Base-by-base conservation (phyloP, 164 flowering plant species). In the Litsea cubeba region DNA sequence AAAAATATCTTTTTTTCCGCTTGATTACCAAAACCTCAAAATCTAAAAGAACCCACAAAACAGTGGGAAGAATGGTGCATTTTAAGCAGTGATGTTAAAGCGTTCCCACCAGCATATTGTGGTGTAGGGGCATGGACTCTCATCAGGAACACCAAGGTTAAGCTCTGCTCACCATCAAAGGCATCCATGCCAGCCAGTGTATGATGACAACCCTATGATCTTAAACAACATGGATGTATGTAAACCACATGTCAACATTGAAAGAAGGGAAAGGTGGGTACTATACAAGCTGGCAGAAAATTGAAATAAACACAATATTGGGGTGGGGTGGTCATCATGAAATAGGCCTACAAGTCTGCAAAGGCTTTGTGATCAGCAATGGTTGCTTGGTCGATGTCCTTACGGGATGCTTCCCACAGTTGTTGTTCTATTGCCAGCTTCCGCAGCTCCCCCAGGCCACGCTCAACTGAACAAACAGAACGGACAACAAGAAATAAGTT, bases 341-440 rank as follows among this genome's bases (percentile, higher is more conserved):
- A 54, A 14, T 12, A 20, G 60, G n/a, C 60, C 20, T 54, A 54
- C 12, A 14, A 54, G 60, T 54, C n/a, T 54, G 60, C 6, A 54
- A 20, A 15, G 17, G 60, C 5, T 20, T 20, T 14, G 66, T 62
- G 69, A 66, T 14, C 4, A n/a, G 84, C 63, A 63, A 8, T 40
- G 46, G 83, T 63, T 3, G 84, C 72, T 63, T 79, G 84, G 70
- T 90, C 97, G 46, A 85, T 87, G 79, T 93, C 97, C 79, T 79
- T 91, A 50, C 99, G 89, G 20, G 97, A 93, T 72, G 94, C 92
- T 85, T 95, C 97, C 98, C 98, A 95, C 14, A 93, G 87, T 78
- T 88, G 96, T 73, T 87, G 94, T 73, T 95, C 99, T 72, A 95
- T 89, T 67, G 95, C 94, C 71, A 95, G 81, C 81, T 93, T 92